phyloP scores from a whole-genome alignment of 2,329 filamentous ascomycete genomes.

The Ophiocordyceps robertsii region DNA sequence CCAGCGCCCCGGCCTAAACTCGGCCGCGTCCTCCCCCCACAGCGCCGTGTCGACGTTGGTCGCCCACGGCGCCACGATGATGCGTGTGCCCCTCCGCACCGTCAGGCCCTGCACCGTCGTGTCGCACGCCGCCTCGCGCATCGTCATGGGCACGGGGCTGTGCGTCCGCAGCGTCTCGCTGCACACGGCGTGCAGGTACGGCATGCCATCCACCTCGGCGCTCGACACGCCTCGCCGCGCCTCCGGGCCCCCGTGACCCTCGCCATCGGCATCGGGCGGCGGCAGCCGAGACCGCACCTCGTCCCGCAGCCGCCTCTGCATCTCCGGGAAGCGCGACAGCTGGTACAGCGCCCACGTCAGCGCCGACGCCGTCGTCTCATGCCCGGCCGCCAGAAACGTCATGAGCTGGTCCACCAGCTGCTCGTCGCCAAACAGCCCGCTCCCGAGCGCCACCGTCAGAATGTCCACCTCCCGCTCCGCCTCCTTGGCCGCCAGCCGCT shows the following conservation, averaged over 20 bases:
- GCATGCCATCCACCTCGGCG: slow-evolving; percentile 53
- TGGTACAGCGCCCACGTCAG: slow-evolving; percentile 65
- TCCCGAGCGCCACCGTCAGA: slow-evolving; percentile 65
- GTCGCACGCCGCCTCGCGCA: slow-evolving; percentile 51
- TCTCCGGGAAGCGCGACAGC: slow-evolving; percentile 49
- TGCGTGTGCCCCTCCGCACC: slow-evolving; percentile 56
- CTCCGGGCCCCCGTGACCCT: too few relatives aligned
- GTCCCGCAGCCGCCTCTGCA: slow-evolving; percentile 52
- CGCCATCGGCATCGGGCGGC: slow-evolving; percentile 19
- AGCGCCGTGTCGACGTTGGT: slow-evolving; percentile 55
- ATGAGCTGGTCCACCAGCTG: slow-evolving; percentile 80
- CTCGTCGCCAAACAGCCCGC: slow-evolving; percentile 62
- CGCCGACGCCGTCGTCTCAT: slow-evolving; percentile 65
- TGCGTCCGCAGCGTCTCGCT: slow-evolving; percentile 65
- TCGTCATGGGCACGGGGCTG: slow-evolving; percentile 56
- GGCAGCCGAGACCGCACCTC: slow-evolving; percentile 54
- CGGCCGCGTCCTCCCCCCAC: slow-evolving; percentile 63
- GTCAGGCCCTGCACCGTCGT: slow-evolving; percentile 50
- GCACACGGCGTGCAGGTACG: slow-evolving; percentile 69
- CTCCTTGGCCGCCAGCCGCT: slow-evolving; percentile 30
- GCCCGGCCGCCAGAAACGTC: slow-evolving; percentile 75
- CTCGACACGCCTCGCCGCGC: slow-evolving; percentile 17
- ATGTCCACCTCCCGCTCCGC: slow-evolving; percentile 53
- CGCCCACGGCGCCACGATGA: slow-evolving; percentile 53
- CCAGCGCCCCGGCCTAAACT: slow-evolving; percentile 75